phyloP scores from a whole-genome alignment of 1,284 basidiomycete species.

The Polyporus tsugae region DNA sequence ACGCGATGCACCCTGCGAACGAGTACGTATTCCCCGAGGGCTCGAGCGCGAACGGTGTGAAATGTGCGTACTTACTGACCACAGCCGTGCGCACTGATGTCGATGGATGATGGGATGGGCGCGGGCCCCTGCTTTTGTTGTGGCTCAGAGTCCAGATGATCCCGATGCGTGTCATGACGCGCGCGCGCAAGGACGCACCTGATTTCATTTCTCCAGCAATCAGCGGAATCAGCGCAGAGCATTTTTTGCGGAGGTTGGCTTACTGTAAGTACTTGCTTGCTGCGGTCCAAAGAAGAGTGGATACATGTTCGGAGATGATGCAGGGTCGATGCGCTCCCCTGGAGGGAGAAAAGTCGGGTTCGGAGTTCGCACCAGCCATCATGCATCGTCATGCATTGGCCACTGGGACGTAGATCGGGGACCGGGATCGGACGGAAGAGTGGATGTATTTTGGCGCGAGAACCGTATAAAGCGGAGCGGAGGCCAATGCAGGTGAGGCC shows the following conservation, averaged over 20 bases:
- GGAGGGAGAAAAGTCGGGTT: background rate
- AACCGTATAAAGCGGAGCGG: background rate
- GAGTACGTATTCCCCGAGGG: background rate
- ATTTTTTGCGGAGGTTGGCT: background rate
- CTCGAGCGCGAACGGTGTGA: background rate
- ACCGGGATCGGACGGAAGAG: background rate
- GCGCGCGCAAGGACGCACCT: background rate
- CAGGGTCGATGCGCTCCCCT: slow-evolving; percentile 4
- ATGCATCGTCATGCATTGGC: background rate
- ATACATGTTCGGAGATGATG: background rate
- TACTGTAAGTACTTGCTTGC: background rate
- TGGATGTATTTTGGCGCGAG: background rate
- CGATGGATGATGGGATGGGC: background rate
- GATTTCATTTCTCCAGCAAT: slow-evolving; percentile 1
- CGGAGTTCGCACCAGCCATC: background rate
- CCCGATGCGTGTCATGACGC: background rate
- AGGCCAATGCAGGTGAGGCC: background rate
- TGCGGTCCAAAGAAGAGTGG: background rate
- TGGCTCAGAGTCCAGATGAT: background rate
- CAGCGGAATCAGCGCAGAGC: slow-evolving; percentile 2
- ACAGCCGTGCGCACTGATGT: slow-evolving; percentile 1
- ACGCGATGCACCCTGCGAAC: background rate
- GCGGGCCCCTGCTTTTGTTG: background rate
- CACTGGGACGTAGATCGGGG: background rate
- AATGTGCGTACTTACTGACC: background rate